Evolutionary conservation across 768 basidiomycete genomes (phyloP), one percentile per base, ranked within the genome.

Genomic region (Hydnomerulius pinastri): DNA sequence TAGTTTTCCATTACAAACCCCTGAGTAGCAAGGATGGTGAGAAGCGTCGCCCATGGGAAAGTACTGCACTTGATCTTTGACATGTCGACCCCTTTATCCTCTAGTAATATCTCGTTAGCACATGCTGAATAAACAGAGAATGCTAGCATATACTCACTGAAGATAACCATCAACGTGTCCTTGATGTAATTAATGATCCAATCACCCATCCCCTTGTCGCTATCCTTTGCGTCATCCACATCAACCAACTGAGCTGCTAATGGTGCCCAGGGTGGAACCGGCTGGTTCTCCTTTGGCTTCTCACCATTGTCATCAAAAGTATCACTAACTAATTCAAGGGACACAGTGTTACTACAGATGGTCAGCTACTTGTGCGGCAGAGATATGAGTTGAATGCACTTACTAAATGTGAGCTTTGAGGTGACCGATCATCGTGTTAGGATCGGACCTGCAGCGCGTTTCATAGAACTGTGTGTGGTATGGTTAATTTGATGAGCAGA

Each of bases 371-470:
- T 39, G 38, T 5, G 38, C 6, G 38, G 24, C 6, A 39, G 4
- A 6, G 3, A 17, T 12, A 4, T 5, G 38, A 21, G 24, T 17
- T 1, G 12, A 47, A 20, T 33, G 25, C 3, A 52, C 54, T 43
- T 47, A 55, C 54, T 46, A 55, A 10, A 55, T 21, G 8, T 52
- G 54, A 7, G 50, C 44, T 37, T 52, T 55, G 23, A 55, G 39
- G 18, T 51, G 43, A 2, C 38, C 38, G 4, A 55, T 46, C 13
- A 55, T 52, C 1, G 32, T 30, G 29, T 46, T 7, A 2, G 32
- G 36, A 32, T 45, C 18, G 1, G 50, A 43, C 36, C 18, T 11
- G 13, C 54, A 55, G 4, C 15, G 40, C 13, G 15, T 38, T 3
- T 33, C 24, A 17, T 41, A 46, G 15, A 55, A 55, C 54, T 55